phyloP scores from a whole-genome alignment of 345 rosid species.

The Brassica juncea region DNA sequence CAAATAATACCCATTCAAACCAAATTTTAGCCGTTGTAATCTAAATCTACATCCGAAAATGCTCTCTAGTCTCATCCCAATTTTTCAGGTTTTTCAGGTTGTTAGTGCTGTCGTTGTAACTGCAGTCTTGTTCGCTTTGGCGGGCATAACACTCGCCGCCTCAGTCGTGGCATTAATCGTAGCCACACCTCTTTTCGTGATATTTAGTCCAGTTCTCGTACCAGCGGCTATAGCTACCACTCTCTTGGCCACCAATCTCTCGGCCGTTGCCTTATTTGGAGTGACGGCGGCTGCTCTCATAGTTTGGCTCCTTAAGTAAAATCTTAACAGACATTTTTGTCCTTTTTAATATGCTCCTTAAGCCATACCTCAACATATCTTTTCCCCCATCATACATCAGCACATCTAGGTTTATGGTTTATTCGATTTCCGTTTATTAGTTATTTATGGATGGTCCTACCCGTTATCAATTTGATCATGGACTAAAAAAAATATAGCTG shows the following conservation, averaged over 20 bases:
- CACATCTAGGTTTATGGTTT: background rate
- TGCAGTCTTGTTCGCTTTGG: conserved; percentile 60
- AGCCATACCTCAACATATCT: background rate
- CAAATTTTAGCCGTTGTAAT: background rate
- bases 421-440: background rate
- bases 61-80: conserved; percentile 15
- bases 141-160: conserved; percentile 56
- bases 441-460: background rate
- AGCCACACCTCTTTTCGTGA: conserved; percentile 68
- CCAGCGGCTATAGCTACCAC: conserved; percentile 61
- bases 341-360: background rate
- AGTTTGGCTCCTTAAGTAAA: conserved; percentile 65
- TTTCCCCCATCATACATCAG: background rate
- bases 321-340: background rate
- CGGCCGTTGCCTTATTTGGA: conserved; percentile 55
- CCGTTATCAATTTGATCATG: background rate
- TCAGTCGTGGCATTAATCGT: conserved; percentile 62
- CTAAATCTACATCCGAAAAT: conserved; percentile 16
- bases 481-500: too few species aligned
- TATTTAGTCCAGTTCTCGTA: conserved; percentile 80
- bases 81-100: conserved; percentile 13
- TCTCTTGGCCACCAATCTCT: conserved; percentile 48
- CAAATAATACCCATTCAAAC: background rate
- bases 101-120: conserved; percentile 53
- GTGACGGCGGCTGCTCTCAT: conserved; percentile 57